A percentile compares a stretch with the other conserved stretches of the same genome.
phyloP scores from a whole-genome alignment of 768 basidiomycete species.

The Lactarius tabidus region DNA sequence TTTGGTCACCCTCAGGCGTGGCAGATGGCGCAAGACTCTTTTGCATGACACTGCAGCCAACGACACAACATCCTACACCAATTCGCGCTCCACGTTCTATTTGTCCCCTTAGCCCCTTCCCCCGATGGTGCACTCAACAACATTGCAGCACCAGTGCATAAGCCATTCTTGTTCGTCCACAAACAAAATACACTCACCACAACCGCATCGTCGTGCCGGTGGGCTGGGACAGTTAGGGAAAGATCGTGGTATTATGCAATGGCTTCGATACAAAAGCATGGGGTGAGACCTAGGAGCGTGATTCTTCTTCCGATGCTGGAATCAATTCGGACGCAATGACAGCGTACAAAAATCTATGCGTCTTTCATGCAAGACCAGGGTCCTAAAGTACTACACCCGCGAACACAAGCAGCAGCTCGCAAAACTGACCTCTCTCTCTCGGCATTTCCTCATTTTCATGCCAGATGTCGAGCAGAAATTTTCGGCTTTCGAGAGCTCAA shows the following conservation, averaged over 20 bases:
- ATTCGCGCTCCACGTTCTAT: conserved; percentile 78
- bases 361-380: conserved; percentile 73
- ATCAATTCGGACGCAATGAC: conserved; percentile 34
- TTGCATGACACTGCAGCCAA: conserved; percentile 81
- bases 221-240: conserved; percentile 99
- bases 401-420: too few relatives aligned
- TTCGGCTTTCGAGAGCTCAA: too few relatives aligned
- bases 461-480: too few relatives aligned
- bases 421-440: too few relatives aligned
- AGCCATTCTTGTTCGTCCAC: conserved; percentile 81
- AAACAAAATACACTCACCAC: conserved; percentile 87
- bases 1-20: neutral
- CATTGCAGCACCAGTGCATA: conserved; percentile 51
- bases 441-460: too few relatives aligned
- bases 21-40: conserved; percentile 89
- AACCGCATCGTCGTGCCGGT: conserved; percentile 89
- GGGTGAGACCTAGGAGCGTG: conserved; percentile 77
- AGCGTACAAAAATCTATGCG: conserved; percentile 66
- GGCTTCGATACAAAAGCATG: conserved; percentile 82
- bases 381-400: conserved; percentile 48
- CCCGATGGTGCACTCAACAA: conserved; percentile 32
- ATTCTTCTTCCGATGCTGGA: conserved; percentile 44
- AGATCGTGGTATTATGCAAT: conserved; percentile 85
- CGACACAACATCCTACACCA: conserved; percentile 71
- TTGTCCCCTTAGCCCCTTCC: conserved; percentile 64